Percentiles rank a stretch among this genome's conserved stretches.
Evolutionary conservation across 257 asterid species (phyloP).

Genomic region (Pogostemon cablin): DNA sequence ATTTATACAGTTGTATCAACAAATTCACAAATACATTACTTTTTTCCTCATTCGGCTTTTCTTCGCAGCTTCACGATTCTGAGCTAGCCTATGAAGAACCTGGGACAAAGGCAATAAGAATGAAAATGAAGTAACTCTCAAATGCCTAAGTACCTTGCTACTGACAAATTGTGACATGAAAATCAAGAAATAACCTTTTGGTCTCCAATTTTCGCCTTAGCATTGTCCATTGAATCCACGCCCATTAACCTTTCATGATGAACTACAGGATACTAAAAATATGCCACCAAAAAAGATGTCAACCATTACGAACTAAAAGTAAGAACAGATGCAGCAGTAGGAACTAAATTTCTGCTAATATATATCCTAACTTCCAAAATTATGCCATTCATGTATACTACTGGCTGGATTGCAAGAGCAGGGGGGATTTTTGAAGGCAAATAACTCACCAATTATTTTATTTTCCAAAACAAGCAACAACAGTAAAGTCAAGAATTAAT

Average conservation of each 20-base stretch:
- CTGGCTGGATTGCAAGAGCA: background rate
- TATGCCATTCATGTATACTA: background rate
- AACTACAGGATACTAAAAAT: conserved; percentile 42
- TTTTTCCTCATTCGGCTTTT: conserved; percentile 94
- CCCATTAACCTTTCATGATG: conserved; percentile 40
- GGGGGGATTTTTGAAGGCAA: background rate
- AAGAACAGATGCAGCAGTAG: background rate
- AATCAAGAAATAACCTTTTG: conserved; percentile 44
- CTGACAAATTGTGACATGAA: background rate
- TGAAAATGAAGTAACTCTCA: background rate
- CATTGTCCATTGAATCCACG: conserved; percentile 46
- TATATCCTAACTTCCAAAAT: background rate
- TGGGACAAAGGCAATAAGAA: conserved; percentile 33
- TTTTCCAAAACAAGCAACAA: conserved; percentile 11
- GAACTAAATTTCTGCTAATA: background rate
- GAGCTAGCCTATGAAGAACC: conserved; percentile 90
- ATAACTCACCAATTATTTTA: background rate
- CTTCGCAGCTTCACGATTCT: conserved; percentile 97
- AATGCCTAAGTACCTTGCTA: background rate
- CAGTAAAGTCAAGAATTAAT: background rate
- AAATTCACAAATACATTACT: conserved; percentile 37
- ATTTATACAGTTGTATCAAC: background rate
- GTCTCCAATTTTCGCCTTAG: conserved; percentile 46
- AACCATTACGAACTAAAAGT: background rate
- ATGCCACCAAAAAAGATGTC: conserved; percentile 25